phyloP scores from a whole-genome alignment of 2,329 filamentous ascomycete genomes.

The Nannizzia gypsea region DNA sequence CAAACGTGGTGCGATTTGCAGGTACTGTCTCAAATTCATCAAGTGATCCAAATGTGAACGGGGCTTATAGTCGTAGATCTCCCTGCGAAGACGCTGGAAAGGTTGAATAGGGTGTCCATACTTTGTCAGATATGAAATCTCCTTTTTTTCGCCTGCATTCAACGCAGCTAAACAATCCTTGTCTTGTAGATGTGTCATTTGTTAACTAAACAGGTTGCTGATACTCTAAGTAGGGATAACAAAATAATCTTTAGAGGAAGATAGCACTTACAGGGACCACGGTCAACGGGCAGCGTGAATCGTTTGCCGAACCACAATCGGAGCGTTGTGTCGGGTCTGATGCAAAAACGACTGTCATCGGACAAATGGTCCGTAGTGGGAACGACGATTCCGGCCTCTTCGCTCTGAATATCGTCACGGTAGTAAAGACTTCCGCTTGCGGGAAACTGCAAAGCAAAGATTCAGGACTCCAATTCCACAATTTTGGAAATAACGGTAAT shows the following conservation, averaged over 20 bases:
- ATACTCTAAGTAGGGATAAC: background rate
- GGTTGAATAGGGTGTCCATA: constrained; percentile 14
- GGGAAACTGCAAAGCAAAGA: constrained; percentile 15
- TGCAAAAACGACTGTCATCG: background rate
- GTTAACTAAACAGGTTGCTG: too few relatives aligned
- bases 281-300: background rate
- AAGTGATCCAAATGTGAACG: constrained; percentile 11
- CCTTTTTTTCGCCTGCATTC: constrained; percentile 4
- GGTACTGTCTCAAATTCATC: background rate
- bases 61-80: constrained; percentile 12
- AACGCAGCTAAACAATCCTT: background rate
- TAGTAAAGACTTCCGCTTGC: background rate
- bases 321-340: background rate
- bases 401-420: background rate
- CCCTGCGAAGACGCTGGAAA: constrained; percentile 14
- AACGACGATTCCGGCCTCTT: background rate
- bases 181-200: background rate
- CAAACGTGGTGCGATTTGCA: constrained; percentile 6
- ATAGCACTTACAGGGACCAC: background rate
- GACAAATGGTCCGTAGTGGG: background rate
- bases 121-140: constrained; percentile 13
- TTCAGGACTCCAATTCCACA: constrained; percentile 15
- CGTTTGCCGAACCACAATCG: background rate
- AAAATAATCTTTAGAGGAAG: background rate
- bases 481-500: constrained; percentile 13